A percentile compares a stretch with the other conserved stretches of the same genome.
These are phyloP conservation scores for Fusarium graminum DNA, from an alignment of 2,329 filamentous ascomycete species.

Conservation along the genomic window DNA sequence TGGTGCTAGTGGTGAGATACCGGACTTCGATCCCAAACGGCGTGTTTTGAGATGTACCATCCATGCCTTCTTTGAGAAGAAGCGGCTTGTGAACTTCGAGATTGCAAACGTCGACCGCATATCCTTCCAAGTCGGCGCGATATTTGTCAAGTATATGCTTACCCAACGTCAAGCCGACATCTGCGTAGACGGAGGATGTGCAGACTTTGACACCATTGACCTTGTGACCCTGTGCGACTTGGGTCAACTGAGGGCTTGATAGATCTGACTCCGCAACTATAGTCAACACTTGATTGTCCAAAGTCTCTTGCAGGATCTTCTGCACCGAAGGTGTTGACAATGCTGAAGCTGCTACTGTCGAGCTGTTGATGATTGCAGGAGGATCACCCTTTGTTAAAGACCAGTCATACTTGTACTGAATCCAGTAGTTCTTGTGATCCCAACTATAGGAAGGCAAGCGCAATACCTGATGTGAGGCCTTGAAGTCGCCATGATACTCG, in stretches of 20 bases:
- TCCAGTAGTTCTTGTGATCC: conserved; percentile 79
- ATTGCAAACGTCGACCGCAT: conserved; percentile 13
- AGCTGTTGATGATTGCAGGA: not conserved
- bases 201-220: conserved; percentile 43
- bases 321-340: conserved; percentile 41
- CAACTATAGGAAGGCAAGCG: conserved; percentile 78
- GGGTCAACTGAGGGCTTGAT: conserved; percentile 10
- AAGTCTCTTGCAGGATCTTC: conserved; percentile 33
- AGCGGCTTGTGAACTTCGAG: conserved; percentile 22
- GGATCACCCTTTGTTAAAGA: conserved; percentile 72
- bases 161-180: conserved; percentile 34
- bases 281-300: not conserved
- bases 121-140: conserved; percentile 17
- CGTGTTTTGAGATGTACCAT: conserved; percentile 1
- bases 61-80: conserved; percentile 11
- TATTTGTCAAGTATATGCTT: conserved; percentile 27
- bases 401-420: conserved; percentile 76
- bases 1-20: conserved; percentile 6
- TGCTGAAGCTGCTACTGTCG: not conserved
- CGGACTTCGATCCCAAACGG: conserved; percentile 16
- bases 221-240: conserved; percentile 35
- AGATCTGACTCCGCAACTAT: conserved; percentile 7
- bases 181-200: conserved; percentile 37
- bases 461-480: conserved; percentile 61
- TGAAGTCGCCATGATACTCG: conserved; percentile 72